These are phyloP conservation scores for Buxus sempervirens DNA, from an alignment of 164 flowering plant species.

Conservation along the genomic window DNA sequence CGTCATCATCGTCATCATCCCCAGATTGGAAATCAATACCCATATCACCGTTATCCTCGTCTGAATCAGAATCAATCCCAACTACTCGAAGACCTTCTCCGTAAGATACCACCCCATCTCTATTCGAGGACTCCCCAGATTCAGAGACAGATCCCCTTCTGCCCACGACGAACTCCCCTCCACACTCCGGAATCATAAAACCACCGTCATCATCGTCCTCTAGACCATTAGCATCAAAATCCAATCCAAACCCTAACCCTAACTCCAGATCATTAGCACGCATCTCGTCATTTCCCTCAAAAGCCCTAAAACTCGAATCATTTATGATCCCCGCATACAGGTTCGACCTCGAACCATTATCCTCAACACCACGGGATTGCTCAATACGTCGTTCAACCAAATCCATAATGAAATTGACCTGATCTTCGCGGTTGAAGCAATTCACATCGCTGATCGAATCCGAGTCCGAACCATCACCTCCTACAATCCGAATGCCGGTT, in stretches of 20 bases:
- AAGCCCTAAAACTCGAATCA: constrained; percentile 34
- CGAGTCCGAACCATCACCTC: constrained; percentile 20
- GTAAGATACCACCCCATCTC: constrained; percentile 4
- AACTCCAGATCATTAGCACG: constrained; percentile 29
- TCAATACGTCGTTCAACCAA: constrained; percentile 54
- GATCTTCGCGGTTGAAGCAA: constrained; percentile 37
- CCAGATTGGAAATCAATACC: constrained; percentile 31
- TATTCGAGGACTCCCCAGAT: constrained; percentile 19
- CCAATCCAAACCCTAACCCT: constrained; percentile 38
- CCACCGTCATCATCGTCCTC: constrained; percentile 27
- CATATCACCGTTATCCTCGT: constrained; percentile 22
- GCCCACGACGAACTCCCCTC: constrained; percentile 35
- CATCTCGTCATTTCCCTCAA: constrained; percentile 33
- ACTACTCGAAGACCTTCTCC: constrained; percentile 20
- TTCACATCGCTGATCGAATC: constrained; percentile 29
- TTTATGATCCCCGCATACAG: constrained; percentile 16
- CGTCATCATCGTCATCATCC: constrained; percentile 37
- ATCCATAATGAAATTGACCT: constrained; percentile 59
- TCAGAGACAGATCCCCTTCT: constrained; percentile 11
- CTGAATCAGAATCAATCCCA: constrained; percentile 47
- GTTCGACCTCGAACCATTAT: constrained; percentile 8
- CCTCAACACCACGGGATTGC: constrained; percentile 21
- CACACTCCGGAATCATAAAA: constrained; percentile 32
- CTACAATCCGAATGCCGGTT: constrained; percentile 1
- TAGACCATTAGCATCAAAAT: constrained; percentile 15